A percentile compares a stretch with the other conserved stretches of the same genome.
Conservation (phyloP, 768 basidiomycete genomes). For the Trametes meyenii region DNA sequence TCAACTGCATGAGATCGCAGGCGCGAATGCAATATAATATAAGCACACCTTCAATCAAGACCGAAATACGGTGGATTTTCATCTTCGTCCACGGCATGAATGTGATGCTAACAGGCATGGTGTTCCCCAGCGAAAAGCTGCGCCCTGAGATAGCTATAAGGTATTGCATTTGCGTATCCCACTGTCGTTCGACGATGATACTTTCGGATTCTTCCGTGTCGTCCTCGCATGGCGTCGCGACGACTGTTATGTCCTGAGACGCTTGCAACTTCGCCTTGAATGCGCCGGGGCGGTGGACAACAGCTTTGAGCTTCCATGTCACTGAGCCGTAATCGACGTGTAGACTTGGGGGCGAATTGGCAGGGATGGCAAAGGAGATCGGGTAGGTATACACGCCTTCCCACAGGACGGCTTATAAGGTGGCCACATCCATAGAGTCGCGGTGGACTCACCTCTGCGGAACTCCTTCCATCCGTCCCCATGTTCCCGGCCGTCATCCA, state of each 20-base stretch:
- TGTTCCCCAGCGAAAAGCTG: conserved; percentile 82
- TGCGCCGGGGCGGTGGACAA: conserved; percentile 81
- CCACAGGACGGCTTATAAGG: conserved; percentile 4
- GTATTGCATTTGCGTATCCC: conserved; percentile 89
- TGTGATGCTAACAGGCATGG: conserved; percentile 76
- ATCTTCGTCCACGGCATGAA: conserved; percentile 84
- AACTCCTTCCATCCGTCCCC: conserved; percentile 83
- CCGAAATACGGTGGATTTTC: conserved; percentile 73
- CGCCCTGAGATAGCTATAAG: conserved; percentile 73
- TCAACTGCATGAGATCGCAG: background rate
- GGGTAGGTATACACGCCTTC: conserved; percentile 92
- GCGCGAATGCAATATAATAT: background rate
- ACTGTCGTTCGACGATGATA: conserved; percentile 83
- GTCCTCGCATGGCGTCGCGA: conserved; percentile 78
- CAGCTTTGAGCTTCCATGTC: conserved; percentile 77
- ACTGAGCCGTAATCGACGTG: conserved; percentile 77
- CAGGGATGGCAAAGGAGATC: conserved; percentile 86
- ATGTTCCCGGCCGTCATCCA: conserved; percentile 44
- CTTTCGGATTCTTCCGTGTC: conserved; percentile 82
- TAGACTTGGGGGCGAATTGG: conserved; percentile 76
- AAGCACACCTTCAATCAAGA: conserved; percentile 77
- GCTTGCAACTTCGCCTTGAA: conserved; percentile 74
- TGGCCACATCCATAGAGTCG: too few species aligned
- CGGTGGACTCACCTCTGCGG: conserved; percentile 66
- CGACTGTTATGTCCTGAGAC: conserved; percentile 70